Base-by-base conservation (phyloP, 257 asterid genomes). In the Nicotiana noctiflora region DNA sequence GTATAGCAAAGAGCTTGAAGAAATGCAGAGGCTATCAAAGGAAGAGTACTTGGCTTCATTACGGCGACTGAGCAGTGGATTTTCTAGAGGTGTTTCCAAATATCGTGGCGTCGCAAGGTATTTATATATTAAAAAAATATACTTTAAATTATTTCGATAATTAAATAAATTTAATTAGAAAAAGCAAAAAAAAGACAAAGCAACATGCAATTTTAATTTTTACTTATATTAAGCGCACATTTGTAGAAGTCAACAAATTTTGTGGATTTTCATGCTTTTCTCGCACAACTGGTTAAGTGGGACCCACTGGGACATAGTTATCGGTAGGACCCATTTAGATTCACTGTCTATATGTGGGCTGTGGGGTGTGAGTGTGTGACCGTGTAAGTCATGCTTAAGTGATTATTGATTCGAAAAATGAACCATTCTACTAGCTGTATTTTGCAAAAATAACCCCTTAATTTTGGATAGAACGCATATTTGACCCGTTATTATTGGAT, bases 51-150 rank as follows among this genome's bases (percentile, higher is more conserved):
- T 93, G 52, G 96, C 97, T 10, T 86, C 97, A 0, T 84, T 93
- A 5, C 76, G 98, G 66, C 87, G 98, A 59, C 82, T 63, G 74
- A 93, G 98, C 49, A 92, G 95, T 17, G 98, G 98, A 13, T 93
- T 93, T 80, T 93, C 98, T 0, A 83, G 98, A 13, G 98, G 98
- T 0, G 97, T 90, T 66, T 93, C 98, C 0, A 90, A 92, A 77
- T 93, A 89, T 81, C 90, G 98, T 1, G 98, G 98, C 0, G 98
- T 93, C 1, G 98, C 98, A 12, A 93, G 97, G 98, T 93, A 87
- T 19, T 67, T 32, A 18, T 67, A 51, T 67, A 5, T 32, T 31
- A 64, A 65, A 32, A 55, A 57, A 8, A 19, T 59, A 21, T 60
- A 4, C 21, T 19, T 59, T 60, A 59, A 19, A 21, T 60, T 19